Evolutionary conservation across 768 basidiomycete genomes (phyloP), one percentile per base, ranked within the genome.

Genomic region (Xerocomellus dryophilus): DNA sequence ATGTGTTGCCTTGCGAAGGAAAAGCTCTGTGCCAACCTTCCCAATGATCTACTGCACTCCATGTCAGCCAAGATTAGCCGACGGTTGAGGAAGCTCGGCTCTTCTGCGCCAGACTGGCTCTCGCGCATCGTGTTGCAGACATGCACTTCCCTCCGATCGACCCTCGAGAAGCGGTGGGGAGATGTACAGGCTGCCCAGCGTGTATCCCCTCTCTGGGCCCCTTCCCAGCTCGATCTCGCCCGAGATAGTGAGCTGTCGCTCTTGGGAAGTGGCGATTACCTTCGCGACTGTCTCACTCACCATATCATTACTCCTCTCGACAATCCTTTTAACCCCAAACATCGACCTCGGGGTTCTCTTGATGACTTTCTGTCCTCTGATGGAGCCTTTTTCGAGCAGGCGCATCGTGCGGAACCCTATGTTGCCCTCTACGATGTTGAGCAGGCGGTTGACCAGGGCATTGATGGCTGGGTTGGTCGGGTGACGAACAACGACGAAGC

Each of bases 21-120:
- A 15, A 51, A 49, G 9, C 4, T 54, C 10, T 15, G 14, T 9
- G 10, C 25, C 1, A 46, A 54, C 17, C 25, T 63, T 15, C 29
- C 56, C 7, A 74, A 66, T 39, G 73, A 78, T n/a, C 36, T 74
- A 7, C 64, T 80, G 18, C 71, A 70, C 20, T 61, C 57, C 58
- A 72, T 76, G 53, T 62, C 66, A 32, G 52, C 67, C 27, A 80
- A 79, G 61, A 58, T 77, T 9, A 66, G 67, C 5, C 60, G 70
- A 29, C 70, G 77, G 4, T 48, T 76, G 40, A 56, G 57, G 40
- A 80, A 80, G 55, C 67, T 79, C 1, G 62, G 63, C 1, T 44
- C 54, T 8, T 58, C 52, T 0, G 48, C 50, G 0, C 59, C 65
- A 1, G 48, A 47, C 18, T 58, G 61, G 62, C 57, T 71, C 1